Base-by-base conservation (phyloP, 1,139 yeast genomes). In the Saccharomyces pastorianus region DNA sequence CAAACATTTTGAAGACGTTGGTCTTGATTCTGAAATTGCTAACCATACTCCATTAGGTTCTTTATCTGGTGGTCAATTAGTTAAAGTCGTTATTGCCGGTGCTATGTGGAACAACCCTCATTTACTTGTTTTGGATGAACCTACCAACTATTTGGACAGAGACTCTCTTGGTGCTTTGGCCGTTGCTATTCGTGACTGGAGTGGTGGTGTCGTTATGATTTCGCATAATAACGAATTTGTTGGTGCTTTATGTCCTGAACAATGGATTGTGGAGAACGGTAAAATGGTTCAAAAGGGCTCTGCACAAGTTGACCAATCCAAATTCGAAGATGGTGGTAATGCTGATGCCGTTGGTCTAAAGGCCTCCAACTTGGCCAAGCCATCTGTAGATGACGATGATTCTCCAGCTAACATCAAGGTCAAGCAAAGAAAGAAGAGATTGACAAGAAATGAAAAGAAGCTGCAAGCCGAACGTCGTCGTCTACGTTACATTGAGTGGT, bases 81-180 rank as follows among this genome's bases (percentile, higher is more conserved):
- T 93, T 59, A 93, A 93, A 75, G 98, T 93, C 59, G 99, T 93
- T 59, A 91, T 93, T 77, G 99, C 99, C 17, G 98, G 98, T 73
- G 98, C 98, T 61, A 93, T 93, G 95, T 93, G 99, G 99, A 91
- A 93, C 75, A 93, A 93, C 70, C 99, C 99, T n/a, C 99, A 93
- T 74, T 81, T 93, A 74, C 81, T 93, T 61, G 99, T 93, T 47
- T 80, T 93, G 61, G 99, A 93, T 74, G 99, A 93, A 81, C 99
- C 99, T 70, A 93, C 99, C 67, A 93, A 93, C 76, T 93, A 93
- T 79, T 80, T 93, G 75, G 99, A 93, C 74, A 84, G 99, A 77
- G 99, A 93, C 71, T 91, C 98, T 28, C 78, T 93, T 59, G 99
- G 99, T 69, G 99, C 98, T 50, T 79, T 93, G 63, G 98, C 99